Conservation (phyloP, 805 yeast species). For the Priceomyces carsonii region DNA sequence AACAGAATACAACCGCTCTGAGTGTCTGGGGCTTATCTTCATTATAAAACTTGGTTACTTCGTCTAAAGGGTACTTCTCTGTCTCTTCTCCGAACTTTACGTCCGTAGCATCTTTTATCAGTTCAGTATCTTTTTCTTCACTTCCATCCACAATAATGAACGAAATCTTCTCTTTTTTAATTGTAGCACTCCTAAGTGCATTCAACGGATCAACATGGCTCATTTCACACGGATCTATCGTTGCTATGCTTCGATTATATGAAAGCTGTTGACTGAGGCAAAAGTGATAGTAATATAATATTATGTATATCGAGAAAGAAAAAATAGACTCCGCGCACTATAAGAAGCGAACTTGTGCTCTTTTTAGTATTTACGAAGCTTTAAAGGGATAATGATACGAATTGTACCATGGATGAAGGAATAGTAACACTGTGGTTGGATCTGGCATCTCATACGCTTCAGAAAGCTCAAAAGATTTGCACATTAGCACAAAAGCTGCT, state of each 20-base stretch:
- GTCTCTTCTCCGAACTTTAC: constrained; percentile 30
- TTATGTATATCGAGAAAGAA: too few relatives aligned
- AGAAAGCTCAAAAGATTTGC: constrained; percentile 32
- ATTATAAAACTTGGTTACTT: constrained; percentile 55
- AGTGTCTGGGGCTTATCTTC: constrained; percentile 52
- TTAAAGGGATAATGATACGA: constrained; percentile 1
- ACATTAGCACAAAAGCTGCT: constrained; percentile 34
- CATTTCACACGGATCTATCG: too few relatives aligned
- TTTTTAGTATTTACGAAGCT: too few relatives aligned
- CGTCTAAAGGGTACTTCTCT: constrained; percentile 35
- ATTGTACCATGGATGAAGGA: constrained; percentile 5
- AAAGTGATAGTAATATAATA: too few relatives aligned
- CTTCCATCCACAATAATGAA: constrained; percentile 16
- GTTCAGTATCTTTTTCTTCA: constrained; percentile 14
- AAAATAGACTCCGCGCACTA: too few relatives aligned
- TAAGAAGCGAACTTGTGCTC: too few relatives aligned
- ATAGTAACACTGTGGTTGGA: constrained; percentile 26
- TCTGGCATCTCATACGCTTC: constrained; percentile 28
- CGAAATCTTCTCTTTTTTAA: constrained; percentile 20
- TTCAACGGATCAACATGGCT: constrained; percentile 19
- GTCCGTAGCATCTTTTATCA: constrained; percentile 36
- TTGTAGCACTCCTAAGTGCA: constrained; percentile 29
- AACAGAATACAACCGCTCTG: constrained; percentile 70
- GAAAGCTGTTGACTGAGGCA: too few relatives aligned
- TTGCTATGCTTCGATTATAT: too few relatives aligned